Evolutionary conservation across 2,329 filamentous ascomycete genomes (phyloP).

Genomic region (Fusarium buharicum): DNA sequence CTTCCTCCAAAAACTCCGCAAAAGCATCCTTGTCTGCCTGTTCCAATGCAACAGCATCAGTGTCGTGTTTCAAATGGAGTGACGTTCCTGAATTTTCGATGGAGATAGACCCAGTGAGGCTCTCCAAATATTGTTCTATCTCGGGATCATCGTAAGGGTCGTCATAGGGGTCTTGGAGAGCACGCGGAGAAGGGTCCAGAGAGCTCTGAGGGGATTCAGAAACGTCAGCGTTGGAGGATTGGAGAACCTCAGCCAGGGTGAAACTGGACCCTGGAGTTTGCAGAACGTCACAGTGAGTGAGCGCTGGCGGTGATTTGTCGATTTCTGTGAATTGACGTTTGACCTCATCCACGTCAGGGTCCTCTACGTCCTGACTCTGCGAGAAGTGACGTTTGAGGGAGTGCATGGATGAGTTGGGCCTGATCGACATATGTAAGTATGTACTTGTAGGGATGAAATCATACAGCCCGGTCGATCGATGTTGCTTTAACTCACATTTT

Average conservation of each 20-base stretch:
- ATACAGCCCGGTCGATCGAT: constrained; percentile 21
- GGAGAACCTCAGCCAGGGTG: constrained; percentile 5
- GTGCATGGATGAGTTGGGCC: constrained; percentile 10
- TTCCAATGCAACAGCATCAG: constrained; percentile 8
- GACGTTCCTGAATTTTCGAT: background rate
- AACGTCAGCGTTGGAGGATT: constrained; percentile 17
- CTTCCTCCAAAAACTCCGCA: constrained; percentile 21
- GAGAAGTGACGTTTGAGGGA: constrained; percentile 33
- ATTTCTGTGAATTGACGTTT: constrained; percentile 28
- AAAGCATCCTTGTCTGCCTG: constrained; percentile 34
- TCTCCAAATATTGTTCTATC: constrained; percentile 28
- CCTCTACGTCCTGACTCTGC: constrained; percentile 3
- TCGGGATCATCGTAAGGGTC: constrained; percentile 35
- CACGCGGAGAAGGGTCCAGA: constrained; percentile 2
- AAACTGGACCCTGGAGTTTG: constrained; percentile 17
- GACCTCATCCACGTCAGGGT: constrained; percentile 9
- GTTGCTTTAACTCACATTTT: constrained; percentile 30
- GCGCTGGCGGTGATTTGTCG: constrained; percentile 17
- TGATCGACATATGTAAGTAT: constrained; percentile 32
- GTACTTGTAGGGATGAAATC: constrained; percentile 28
- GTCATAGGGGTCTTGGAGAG: constrained; percentile 9
- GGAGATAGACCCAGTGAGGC: background rate
- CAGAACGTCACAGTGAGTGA: constrained; percentile 8
- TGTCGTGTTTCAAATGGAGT: background rate
- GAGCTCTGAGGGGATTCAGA: constrained; percentile 9